phyloP scores from a whole-genome alignment of 1,284 basidiomycete genomes.

The Phylloboletellus chloephorus region DNA sequence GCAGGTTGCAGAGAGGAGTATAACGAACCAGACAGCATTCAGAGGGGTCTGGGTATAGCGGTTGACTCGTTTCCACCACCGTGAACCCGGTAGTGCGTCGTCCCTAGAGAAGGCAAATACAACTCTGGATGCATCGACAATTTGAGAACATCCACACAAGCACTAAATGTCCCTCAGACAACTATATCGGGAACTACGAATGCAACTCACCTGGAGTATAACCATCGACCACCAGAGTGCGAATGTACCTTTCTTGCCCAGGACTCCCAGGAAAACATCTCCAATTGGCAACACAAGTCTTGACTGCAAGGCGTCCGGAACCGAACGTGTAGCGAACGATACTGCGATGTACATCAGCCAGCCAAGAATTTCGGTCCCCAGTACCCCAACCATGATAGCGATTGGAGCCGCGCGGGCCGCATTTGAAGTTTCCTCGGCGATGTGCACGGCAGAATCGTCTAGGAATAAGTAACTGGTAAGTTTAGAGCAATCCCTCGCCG shows the following conservation, averaged over 20 bases:
- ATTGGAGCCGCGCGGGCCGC: slow-evolving; percentile 64
- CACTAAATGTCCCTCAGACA: slow-evolving; percentile 6
- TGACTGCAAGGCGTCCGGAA: slow-evolving; percentile 42
- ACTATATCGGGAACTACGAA: neutral
- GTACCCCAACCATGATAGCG: slow-evolving; percentile 63
- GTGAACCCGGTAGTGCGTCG: slow-evolving; percentile 62
- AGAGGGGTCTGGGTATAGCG: slow-evolving; percentile 53
- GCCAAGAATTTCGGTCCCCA: slow-evolving; percentile 51
- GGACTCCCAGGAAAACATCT: slow-evolving; percentile 53
- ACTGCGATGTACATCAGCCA: slow-evolving; percentile 60
- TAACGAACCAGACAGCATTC: slow-evolving; percentile 67
- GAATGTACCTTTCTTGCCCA: slow-evolving; percentile 61
- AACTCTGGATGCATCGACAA: slow-evolving; percentile 63
- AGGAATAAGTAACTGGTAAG: neutral
- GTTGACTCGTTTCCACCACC: slow-evolving; percentile 59
- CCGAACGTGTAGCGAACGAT: slow-evolving; percentile 54
- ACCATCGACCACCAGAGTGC: slow-evolving; percentile 62
- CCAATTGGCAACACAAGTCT: slow-evolving; percentile 58
- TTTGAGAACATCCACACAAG: slow-evolving; percentile 58
- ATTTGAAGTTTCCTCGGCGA: slow-evolving; percentile 64
- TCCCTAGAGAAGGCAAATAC: slow-evolving; percentile 68
- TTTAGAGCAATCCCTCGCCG: neutral
- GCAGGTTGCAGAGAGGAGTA: slow-evolving; percentile 46
- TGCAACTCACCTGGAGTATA: slow-evolving; percentile 48
- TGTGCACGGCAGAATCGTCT: slow-evolving; percentile 63